These are phyloP conservation scores for Tilletia walkeri DNA, from an alignment of 1,284 basidiomycete genomes.

Conservation along the genomic window DNA sequence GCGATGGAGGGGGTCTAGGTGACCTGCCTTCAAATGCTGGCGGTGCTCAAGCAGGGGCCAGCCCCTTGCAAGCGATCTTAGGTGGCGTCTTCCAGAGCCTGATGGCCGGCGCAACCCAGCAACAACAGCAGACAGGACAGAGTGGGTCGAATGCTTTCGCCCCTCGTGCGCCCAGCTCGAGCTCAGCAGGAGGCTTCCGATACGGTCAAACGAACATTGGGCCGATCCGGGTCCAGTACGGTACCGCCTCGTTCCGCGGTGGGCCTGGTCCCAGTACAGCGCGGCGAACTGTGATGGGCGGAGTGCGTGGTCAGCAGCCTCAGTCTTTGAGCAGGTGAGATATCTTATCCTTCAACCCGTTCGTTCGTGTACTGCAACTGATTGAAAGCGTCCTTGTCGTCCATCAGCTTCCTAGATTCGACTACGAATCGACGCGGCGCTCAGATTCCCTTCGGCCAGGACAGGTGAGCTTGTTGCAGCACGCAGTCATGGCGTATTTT, in stretches of 20 bases:
- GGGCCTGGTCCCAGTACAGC: background rate
- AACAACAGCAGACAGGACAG: background rate
- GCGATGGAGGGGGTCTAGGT: too few relatives aligned
- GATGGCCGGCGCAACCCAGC: background rate
- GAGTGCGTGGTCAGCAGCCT: background rate
- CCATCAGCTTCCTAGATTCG: background rate
- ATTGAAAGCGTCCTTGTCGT: background rate
- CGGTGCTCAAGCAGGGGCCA: background rate
- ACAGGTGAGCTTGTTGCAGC: too few relatives aligned
- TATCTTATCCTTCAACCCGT: background rate
- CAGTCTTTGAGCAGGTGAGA: conserved; percentile 7
- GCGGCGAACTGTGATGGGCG: background rate
- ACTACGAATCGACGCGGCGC: background rate
- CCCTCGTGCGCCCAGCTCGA: conserved; percentile 17
- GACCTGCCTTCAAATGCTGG: background rate
- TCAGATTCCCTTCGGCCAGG: too few relatives aligned
- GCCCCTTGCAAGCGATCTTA: background rate
- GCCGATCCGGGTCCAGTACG: background rate
- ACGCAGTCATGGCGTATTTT: too few relatives aligned
- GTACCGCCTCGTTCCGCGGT: background rate
- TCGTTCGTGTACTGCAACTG: too few relatives aligned
- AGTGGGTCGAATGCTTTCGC: background rate
- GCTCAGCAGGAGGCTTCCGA: conserved; percentile 14
- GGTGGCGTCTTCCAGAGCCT: conserved; percentile 7
- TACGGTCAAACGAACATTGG: conserved; percentile 11